Conservation (phyloP, 108 stramenopile genomes). For the Craspedostauros australis region DNA sequence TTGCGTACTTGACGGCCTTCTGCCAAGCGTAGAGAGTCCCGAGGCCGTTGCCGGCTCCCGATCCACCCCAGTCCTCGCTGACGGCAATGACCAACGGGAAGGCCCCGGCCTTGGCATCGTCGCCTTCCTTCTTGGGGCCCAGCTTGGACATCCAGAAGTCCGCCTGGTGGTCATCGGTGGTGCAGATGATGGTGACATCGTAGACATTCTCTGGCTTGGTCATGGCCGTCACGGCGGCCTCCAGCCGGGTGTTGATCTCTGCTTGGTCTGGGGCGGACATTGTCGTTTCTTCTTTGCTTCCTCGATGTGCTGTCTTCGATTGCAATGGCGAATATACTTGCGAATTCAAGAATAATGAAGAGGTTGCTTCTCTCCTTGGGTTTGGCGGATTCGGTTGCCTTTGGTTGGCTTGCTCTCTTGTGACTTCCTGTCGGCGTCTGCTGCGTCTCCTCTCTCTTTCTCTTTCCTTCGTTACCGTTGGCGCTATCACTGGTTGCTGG, state of each 20-base stretch:
- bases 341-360: no score
- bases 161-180: conserved; percentile 93
- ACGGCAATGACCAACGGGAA: conserved; percentile 92
- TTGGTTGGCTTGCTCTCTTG: no score
- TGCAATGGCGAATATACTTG: no score
- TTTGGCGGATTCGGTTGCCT: no score
- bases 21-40: conserved; percentile 93
- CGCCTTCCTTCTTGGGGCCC: conserved; percentile 2
- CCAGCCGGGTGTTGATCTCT: conserved; percentile 30
- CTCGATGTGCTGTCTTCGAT: no score
- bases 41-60: conserved; percentile 93
- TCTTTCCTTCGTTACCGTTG: no score
- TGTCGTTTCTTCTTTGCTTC: no score
- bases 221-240: conserved; percentile 74
- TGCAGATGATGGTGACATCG: conserved; percentile 96
- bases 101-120: not conserved
- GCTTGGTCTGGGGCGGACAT: not conserved
- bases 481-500: no score
- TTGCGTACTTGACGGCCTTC: conserved; percentile 83
- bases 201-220: conserved; percentile 58
- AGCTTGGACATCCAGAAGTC: conserved; percentile 96
- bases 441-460: no score
- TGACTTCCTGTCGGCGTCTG: no score
- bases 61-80: conserved; percentile 89
- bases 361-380: no score